phyloP scores from a whole-genome alignment of 1,284 basidiomycete species.

The Afroboletus lepidellus region DNA sequence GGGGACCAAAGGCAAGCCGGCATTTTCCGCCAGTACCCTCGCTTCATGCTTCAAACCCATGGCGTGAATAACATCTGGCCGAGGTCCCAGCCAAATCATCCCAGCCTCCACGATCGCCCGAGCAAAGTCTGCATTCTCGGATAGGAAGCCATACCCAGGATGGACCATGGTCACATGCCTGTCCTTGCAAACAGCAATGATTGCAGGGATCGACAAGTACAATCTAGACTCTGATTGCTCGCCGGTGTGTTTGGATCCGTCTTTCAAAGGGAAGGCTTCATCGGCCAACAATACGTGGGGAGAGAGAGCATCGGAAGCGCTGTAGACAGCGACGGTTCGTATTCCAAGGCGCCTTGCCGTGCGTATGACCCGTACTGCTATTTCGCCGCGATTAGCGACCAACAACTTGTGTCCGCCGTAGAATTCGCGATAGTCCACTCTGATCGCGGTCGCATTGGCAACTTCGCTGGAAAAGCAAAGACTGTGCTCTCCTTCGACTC shows the following conservation, averaged over 20 bases:
- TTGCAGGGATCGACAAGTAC: constrained; percentile 43
- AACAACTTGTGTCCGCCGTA: constrained; percentile 40
- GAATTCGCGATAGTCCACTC: constrained; percentile 14
- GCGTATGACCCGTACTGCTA: constrained; percentile 55
- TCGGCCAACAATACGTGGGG: constrained; percentile 55
- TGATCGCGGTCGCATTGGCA: not conserved
- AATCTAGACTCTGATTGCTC: constrained; percentile 36
- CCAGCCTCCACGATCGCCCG: constrained; percentile 46
- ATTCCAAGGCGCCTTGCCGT: constrained; percentile 50
- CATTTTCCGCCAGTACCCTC: constrained; percentile 46
- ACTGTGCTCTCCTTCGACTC: too few species aligned
- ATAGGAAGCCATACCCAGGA: constrained; percentile 69
- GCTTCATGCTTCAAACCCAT: constrained; percentile 70
- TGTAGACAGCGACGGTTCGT: constrained; percentile 54
- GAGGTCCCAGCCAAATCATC: constrained; percentile 62
- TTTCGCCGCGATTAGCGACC: constrained; percentile 52
- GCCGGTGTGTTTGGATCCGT: constrained; percentile 13
- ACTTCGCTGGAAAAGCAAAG: too few species aligned
- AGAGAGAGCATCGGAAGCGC: constrained; percentile 50
- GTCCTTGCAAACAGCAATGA: constrained; percentile 46
- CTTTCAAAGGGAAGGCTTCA: constrained; percentile 42
- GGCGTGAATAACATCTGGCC: constrained; percentile 46
- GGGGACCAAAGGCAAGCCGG: constrained; percentile 54
- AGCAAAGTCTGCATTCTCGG: constrained; percentile 64
- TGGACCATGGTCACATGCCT: constrained; percentile 55